These are phyloP conservation scores for Aspergillus ochraceoroseus DNA, from an alignment of 2,329 filamentous ascomycete species.

Conservation along the genomic window DNA sequence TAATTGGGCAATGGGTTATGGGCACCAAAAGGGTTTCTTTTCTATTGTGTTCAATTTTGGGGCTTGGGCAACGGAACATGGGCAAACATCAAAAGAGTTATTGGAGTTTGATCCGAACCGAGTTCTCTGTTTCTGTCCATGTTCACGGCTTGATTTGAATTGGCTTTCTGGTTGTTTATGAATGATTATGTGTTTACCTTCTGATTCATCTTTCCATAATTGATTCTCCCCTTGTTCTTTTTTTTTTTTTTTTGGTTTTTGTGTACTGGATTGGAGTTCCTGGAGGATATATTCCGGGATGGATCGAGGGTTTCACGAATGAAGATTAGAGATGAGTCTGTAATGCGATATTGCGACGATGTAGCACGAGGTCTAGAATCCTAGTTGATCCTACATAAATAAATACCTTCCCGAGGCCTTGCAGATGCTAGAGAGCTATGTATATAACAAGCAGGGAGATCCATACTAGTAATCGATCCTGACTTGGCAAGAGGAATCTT, in stretches of 20 bases:
- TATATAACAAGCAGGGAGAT: too few species aligned
- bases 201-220: conserved; percentile 5
- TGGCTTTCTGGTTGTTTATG: conserved; percentile 8
- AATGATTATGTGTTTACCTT: not conserved
- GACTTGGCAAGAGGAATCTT: too few species aligned
- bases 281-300: too few species aligned
- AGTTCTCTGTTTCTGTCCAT: conserved; percentile 16
- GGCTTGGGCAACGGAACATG: conserved; percentile 19
- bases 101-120: conserved; percentile 23
- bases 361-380: too few species aligned
- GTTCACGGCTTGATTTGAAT: conserved; percentile 12
- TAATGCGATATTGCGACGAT: too few species aligned
- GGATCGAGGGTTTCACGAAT: too few species aligned
- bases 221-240: not conserved
- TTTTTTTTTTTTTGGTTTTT: conserved; percentile 2
- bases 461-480: too few species aligned
- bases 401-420: too few species aligned
- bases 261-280: too few species aligned
- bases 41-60: conserved; percentile 14
- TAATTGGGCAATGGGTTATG: conserved; percentile 14
- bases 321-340: too few species aligned
- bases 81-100: conserved; percentile 25
- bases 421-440: too few species aligned
- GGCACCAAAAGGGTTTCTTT: conserved; percentile 18
- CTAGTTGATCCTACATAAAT: too few species aligned